A percentile compares a stretch with the other conserved stretches of the same genome.
phyloP scores from a whole-genome alignment of 2,329 filamentous ascomycete species.

The Fusarium musae region DNA sequence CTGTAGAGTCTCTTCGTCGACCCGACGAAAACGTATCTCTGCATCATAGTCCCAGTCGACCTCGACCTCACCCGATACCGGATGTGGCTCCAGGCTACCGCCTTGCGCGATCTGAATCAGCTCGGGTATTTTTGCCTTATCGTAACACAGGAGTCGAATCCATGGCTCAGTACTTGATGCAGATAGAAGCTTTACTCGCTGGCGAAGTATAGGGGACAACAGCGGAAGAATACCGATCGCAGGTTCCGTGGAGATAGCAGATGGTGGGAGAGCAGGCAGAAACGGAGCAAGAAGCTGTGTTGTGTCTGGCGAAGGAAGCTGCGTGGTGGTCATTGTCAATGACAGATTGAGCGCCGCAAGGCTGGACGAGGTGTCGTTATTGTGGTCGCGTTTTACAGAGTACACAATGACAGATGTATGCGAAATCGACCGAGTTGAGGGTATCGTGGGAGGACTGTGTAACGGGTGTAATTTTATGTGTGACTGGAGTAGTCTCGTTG shows the following conservation, averaged over 20 bases:
- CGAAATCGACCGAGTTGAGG: slow-evolving; percentile 1
- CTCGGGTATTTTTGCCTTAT: slow-evolving; percentile 64
- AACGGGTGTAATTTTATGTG: slow-evolving; percentile 27
- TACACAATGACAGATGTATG: not conserved
- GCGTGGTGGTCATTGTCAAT: slow-evolving; percentile 44
- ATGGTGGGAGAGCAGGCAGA: slow-evolving; percentile 68
- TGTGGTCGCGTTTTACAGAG: slow-evolving; percentile 11
- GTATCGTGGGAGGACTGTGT: slow-evolving; percentile 4
- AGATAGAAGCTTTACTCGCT: slow-evolving; percentile 74
- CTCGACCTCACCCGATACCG: slow-evolving; percentile 82
- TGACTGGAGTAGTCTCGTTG: slow-evolving; percentile 17
- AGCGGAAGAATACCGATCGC: slow-evolving; percentile 67
- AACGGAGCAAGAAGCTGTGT: slow-evolving; percentile 64
- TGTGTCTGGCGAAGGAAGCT: slow-evolving; percentile 58
- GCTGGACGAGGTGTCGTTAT: not conserved
- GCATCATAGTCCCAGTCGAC: slow-evolving; percentile 75
- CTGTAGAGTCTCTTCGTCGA: slow-evolving; percentile 81
- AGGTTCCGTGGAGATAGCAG: slow-evolving; percentile 67
- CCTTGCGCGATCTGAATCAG: slow-evolving; percentile 71
- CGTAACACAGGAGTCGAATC: slow-evolving; percentile 79
- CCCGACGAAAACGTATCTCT: slow-evolving; percentile 70
- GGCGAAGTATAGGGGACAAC: slow-evolving; percentile 73
- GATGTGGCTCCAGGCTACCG: slow-evolving; percentile 79
- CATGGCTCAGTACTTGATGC: slow-evolving; percentile 71
- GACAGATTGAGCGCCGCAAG: not conserved